Base-by-base conservation (phyloP, 2,329 filamentous ascomycete species). In the Cladosporium halotolerans region DNA sequence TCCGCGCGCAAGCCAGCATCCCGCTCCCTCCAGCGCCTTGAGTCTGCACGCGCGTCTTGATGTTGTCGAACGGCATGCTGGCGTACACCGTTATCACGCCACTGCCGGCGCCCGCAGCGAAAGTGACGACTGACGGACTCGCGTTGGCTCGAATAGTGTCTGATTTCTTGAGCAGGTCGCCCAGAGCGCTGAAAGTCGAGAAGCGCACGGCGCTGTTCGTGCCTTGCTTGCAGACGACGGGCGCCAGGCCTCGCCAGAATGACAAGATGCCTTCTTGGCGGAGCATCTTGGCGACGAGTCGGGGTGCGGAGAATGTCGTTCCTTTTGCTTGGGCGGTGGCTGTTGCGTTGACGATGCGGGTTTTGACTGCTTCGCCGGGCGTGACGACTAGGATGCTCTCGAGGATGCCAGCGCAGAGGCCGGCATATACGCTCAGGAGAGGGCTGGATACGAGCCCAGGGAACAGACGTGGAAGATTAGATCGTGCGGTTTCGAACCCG, bases 361-460 rank as follows among this genome's bases (percentile, higher is more conserved):
- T 67, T 44, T 66, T 65, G 45, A 65, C 44, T 34, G 61, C 62
- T 46, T 66, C 63, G 6, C 62, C 62, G 10, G 64, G 62, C 16
- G 63, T 63, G 11, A 66, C 62, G 13, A 66, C 62, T 3, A 58
- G 48, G 2, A 65, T 39, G 11, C 57, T 60, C 43, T 65, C 63
- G 0, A 56, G 49, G 2, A 61, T 40, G 0, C 63, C 63, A 1
- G 62, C 63, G 13, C 54, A 56, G 0, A 66, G 43, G 6, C 63
- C 64, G 0, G 65, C 55, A 0, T 62, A 45, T 14, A 65, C 57
- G 34, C 59, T 65, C 1, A 60, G 56, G 49, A 53, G 44, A 28
- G 60, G 57, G 31, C 47, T 62, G 13, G 45, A 42, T 2, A 53
- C 49, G 1, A 42, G 41, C 3, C 53, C 33, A 11, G 42, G 14